These are phyloP conservation scores for Fusarium praegraminearum DNA, from an alignment of 2,329 filamentous ascomycete species.

Conservation along the genomic window DNA sequence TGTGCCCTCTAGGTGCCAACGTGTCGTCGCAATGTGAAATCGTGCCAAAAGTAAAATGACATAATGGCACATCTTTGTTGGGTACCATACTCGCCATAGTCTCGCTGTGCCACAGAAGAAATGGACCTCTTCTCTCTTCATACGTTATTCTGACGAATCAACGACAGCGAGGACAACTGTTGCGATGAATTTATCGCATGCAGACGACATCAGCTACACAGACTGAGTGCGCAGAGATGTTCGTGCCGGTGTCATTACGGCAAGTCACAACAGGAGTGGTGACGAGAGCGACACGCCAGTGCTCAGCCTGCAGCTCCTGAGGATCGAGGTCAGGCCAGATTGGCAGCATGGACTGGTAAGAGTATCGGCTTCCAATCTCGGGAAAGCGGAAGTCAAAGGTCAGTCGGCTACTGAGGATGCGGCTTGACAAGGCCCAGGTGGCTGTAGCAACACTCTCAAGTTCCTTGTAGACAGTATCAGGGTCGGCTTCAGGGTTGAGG, in stretches of 20 bases:
- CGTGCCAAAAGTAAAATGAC: slow-evolving; percentile 16
- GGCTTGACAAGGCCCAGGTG: slow-evolving; percentile 60
- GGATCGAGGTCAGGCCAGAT: slow-evolving; percentile 59
- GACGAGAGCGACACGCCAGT: slow-evolving; percentile 65
- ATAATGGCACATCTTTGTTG: slow-evolving; percentile 13
- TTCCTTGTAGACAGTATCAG: slow-evolving; percentile 56
- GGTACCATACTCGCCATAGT: slow-evolving; percentile 20
- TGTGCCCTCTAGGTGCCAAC: slow-evolving; percentile 3
- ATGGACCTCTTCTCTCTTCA: not conserved
- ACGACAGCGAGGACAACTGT: not conserved
- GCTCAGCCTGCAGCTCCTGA: slow-evolving; percentile 60
- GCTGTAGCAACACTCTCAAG: slow-evolving; percentile 56
- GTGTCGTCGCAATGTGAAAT: not conserved
- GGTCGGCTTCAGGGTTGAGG: slow-evolving; percentile 52
- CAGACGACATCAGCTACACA: slow-evolving; percentile 62
- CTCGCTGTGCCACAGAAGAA: not conserved
- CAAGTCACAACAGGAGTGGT: slow-evolving; percentile 67
- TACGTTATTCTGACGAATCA: slow-evolving; percentile 5
- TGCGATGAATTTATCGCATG: slow-evolving; percentile 55
- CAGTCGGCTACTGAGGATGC: slow-evolving; percentile 59
- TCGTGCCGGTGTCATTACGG: slow-evolving; percentile 62
- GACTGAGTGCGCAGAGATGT: slow-evolving; percentile 59
- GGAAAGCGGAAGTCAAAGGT: slow-evolving; percentile 64
- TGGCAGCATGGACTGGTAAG: slow-evolving; percentile 60
- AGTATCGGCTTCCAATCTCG: slow-evolving; percentile 63